These are phyloP conservation scores for Pyrenopolyporus hunteri DNA, from an alignment of 495 filamentous ascomycete genomes.

Conservation along the genomic window DNA sequence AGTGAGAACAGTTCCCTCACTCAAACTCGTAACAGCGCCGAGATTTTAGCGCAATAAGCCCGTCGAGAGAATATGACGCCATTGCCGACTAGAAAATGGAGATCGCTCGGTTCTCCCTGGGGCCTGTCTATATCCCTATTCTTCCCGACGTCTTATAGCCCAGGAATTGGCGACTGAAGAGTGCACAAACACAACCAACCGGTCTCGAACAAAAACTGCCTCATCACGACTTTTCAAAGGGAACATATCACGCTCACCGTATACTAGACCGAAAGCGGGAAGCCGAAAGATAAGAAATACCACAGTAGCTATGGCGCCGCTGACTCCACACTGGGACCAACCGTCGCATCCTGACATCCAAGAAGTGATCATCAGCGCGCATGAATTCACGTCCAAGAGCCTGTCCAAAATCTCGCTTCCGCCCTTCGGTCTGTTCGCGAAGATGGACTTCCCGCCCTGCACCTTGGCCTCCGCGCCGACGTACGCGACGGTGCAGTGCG, in stretches of 20 bases:
- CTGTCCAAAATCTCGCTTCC: constrained; percentile 66
- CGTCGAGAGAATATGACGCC: constrained; percentile 9
- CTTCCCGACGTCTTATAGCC: constrained; percentile 4
- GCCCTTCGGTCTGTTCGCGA: constrained; percentile 65
- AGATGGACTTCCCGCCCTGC: constrained; percentile 59
- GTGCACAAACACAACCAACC: neutral
- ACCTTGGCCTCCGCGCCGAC: constrained; percentile 59
- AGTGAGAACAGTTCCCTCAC: neutral
- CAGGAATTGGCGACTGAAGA: neutral
- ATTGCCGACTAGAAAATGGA: constrained; percentile 26
- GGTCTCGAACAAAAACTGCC: no score
- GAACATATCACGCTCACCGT: constrained; percentile 4
- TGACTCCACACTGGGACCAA: constrained; percentile 58
- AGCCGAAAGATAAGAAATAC: constrained; percentile 5
- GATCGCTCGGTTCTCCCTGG: constrained; percentile 3
- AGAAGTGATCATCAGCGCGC: constrained; percentile 55
- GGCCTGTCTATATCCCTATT: neutral
- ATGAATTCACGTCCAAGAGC: constrained; percentile 65
- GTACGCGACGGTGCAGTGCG: constrained; percentile 73
- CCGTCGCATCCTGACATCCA: constrained; percentile 60
- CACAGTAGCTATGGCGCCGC: constrained; percentile 50
- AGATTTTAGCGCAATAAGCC: constrained; percentile 14
- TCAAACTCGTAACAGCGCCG: neutral
- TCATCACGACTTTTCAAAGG: constrained; percentile 8
- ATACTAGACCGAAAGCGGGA: constrained; percentile 10